Conservation (phyloP, 106 monocot genomes). For the Ottelia alismoides region DNA sequence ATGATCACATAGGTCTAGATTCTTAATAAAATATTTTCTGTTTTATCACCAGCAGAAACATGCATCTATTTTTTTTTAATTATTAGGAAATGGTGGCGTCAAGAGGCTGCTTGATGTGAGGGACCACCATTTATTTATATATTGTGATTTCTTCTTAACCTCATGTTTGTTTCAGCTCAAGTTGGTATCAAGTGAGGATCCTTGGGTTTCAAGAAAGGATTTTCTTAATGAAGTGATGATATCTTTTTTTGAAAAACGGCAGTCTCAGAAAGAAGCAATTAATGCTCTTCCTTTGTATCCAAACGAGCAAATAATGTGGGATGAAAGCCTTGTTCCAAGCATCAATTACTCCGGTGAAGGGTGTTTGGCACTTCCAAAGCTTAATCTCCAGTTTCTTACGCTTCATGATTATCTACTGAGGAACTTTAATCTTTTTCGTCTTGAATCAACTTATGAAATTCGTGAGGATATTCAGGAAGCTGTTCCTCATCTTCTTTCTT, state of each 20-base stretch:
- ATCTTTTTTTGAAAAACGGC: constrained; percentile 90
- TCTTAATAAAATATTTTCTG: too few relatives aligned
- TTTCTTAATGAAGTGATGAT: constrained; percentile 80
- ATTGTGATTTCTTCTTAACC: background rate
- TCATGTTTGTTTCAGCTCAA: constrained; percentile 91
- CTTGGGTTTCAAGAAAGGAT: constrained; percentile 54
- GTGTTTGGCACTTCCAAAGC: constrained; percentile 94
- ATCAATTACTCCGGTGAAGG: constrained; percentile 99
- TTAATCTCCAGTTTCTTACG: constrained; percentile 93
- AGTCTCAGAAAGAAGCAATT: constrained; percentile 98
- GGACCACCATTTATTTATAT: too few relatives aligned
- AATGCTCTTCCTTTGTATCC: constrained; percentile 98
- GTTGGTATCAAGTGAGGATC: constrained; percentile 76
- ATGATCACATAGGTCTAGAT: too few relatives aligned
- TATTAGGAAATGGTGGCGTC: too few relatives aligned
- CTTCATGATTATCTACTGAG: constrained; percentile 94
- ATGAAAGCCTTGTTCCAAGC: constrained; percentile 95
- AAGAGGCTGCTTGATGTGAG: too few relatives aligned
- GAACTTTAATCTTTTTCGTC: constrained; percentile 97
- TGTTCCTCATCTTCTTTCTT: constrained; percentile 86
- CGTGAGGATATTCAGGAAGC: constrained; percentile 99
- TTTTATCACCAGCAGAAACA: too few relatives aligned
- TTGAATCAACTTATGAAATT: constrained; percentile 98
- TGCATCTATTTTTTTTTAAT: too few relatives aligned
- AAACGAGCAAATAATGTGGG: constrained; percentile 99